Evolutionary conservation across 176 grass and related monocot genomes (phyloP), one percentile per base, ranked within the genome.

Genomic region (Dactylis glomerata): DNA sequence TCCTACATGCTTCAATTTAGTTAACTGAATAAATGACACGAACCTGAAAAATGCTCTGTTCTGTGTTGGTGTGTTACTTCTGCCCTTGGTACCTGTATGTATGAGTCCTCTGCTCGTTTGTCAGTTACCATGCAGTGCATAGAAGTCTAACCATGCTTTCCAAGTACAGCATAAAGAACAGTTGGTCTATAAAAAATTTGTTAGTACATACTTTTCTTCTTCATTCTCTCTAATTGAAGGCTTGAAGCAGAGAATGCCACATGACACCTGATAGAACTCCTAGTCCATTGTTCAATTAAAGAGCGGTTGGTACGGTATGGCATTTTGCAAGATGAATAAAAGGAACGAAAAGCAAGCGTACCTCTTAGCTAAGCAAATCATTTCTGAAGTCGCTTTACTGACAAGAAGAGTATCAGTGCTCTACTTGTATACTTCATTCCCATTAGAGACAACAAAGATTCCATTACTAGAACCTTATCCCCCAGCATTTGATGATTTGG

Each of bases 371-470:
- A 49, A 78, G 52, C 52, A 54, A 62, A 78, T 12, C 54, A 52
- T 41, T 50, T 68, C 14, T 16, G 33, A 82, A 64, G 79, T 11
- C 26, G 4, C 83, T 73, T 90, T 78, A 36, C 73, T 82, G 79
- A 73, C 54, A 86, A 12, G 24, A 72, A 61, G 85, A 78, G 73
- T 34, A 77, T 30, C 41, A n/a, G 5, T 31, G 12, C 24, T 45
- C 42, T 45, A 45, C 44, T 17, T 30, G 26, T n/a, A 19, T 71
- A 4, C 45, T 73, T 72, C 17, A 45, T 11, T 55, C 37, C 11
- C 51, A 22, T 15, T 0, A 36, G 57, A 17, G 41, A 49, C 83
- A 77, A n/a, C 62, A 46, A 81, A 76, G 37, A 52, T 76, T 89
- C 30, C 64, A 51, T 24, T 40, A 61, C 12, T 27, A 42, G 73